Evolutionary conservation across 164 flowering plant species (phyloP).

Genomic region (Aristolochia fimbriata): DNA sequence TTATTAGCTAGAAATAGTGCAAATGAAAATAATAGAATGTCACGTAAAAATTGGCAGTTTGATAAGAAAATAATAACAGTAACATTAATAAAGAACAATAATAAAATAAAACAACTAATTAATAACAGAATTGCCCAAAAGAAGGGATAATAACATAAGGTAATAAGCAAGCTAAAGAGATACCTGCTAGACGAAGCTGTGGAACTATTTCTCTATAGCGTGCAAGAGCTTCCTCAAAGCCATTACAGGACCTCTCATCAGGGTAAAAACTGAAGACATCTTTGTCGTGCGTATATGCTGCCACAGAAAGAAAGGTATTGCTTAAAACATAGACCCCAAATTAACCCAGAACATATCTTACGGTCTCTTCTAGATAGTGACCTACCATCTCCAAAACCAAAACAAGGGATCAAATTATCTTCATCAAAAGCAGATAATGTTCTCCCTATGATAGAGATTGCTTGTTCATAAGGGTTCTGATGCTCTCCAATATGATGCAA

Average conservation of each 20-base stretch:
- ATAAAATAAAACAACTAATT: not conserved
- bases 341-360: too few species aligned
- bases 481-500: constrained; percentile 54
- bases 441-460: constrained; percentile 43
- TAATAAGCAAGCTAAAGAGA: not conserved
- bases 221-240: constrained; percentile 76
- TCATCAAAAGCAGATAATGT: constrained; percentile 44
- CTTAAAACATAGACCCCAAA: not conserved
- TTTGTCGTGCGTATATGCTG: constrained; percentile 89
- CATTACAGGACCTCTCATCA: constrained; percentile 68
- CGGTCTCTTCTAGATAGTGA: not conserved
- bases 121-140: too few species aligned
- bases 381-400: constrained; percentile 56
- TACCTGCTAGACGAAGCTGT: constrained; percentile 73
- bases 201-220: constrained; percentile 82
- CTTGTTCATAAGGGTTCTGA: constrained; percentile 45
- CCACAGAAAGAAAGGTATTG: constrained; percentile 1
- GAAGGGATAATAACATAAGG: not conserved
- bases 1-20: not conserved
- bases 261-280: constrained; percentile 85
- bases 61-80: not conserved
- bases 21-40: not conserved
- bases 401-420: constrained; percentile 54
- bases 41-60: not conserved
- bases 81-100: not conserved